A percentile compares a stretch with the other conserved stretches of the same genome.
These are phyloP conservation scores for Arthrobotrys entomopaga DNA, from an alignment of 2,329 filamentous ascomycete genomes.

Conservation along the genomic window DNA sequence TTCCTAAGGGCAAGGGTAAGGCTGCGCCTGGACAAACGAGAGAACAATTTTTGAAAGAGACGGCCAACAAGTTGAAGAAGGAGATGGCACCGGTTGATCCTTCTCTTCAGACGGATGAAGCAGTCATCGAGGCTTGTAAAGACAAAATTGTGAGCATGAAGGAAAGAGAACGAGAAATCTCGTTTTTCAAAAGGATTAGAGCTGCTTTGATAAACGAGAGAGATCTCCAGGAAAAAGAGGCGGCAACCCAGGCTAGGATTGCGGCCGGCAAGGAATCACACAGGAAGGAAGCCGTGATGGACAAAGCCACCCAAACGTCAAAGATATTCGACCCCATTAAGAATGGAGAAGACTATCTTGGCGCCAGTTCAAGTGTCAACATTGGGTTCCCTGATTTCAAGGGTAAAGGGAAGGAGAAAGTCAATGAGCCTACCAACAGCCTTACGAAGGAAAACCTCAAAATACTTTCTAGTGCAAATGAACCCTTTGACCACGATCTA, in stretches of 20 bases:
- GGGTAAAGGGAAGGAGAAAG: background rate
- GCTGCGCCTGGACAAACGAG: conserved; percentile 13
- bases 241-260: conserved; percentile 14
- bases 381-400: conserved; percentile 20
- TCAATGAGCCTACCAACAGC: background rate
- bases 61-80: conserved; percentile 30
- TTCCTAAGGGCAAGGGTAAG: conserved; percentile 32
- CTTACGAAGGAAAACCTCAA: conserved; percentile 35
- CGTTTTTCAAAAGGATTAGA: conserved; percentile 43
- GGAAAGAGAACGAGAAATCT: conserved; percentile 27
- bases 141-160: conserved; percentile 32
- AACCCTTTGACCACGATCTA: conserved; percentile 11
- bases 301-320: conserved; percentile 40
- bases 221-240: conserved; percentile 21
- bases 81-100: conserved; percentile 47
- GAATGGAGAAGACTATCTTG: conserved; percentile 51
- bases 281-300: conserved; percentile 26
- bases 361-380: conserved; percentile 34
- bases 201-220: conserved; percentile 38
- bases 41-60: conserved; percentile 41
- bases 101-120: conserved; percentile 43
- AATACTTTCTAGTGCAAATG: background rate
- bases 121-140: conserved; percentile 41
- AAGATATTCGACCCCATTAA: conserved; percentile 52
- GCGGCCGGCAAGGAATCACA: conserved; percentile 27